Evolutionary conservation across 257 asterid species (phyloP).

Genomic region (Nicotiana noctiflora): DNA sequence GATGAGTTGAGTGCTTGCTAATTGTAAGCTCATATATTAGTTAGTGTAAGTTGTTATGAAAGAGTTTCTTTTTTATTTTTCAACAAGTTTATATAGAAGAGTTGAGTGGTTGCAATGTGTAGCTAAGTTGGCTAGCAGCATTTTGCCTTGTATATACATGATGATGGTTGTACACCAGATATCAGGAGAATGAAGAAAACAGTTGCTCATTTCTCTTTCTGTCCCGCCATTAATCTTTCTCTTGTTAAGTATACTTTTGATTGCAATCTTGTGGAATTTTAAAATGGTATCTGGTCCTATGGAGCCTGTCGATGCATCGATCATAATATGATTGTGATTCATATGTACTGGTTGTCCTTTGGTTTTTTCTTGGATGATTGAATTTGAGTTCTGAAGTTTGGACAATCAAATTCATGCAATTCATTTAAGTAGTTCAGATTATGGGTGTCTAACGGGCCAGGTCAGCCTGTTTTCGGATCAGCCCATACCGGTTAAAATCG

Average conservation of each 20-base stretch:
- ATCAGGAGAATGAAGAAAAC: background rate
- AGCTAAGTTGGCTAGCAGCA: background rate
- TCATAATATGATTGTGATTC: background rate
- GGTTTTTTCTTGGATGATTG: background rate
- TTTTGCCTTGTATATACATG: background rate
- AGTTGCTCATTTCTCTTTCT: background rate
- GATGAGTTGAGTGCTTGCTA: background rate
- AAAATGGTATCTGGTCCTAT: background rate
- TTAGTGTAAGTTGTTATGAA: too few species aligned
- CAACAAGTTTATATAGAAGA: too few species aligned
- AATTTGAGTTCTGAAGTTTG: background rate
- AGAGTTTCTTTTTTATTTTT: too few species aligned
- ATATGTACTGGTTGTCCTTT: background rate
- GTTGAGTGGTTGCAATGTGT: background rate
- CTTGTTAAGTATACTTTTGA: background rate
- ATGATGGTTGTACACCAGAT: background rate
- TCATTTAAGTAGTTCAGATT: background rate
- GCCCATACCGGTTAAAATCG: too few species aligned
- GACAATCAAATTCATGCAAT: background rate
- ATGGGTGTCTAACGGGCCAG: too few species aligned
- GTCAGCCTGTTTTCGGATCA: too few species aligned
- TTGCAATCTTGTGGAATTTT: background rate
- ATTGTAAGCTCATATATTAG: too few species aligned
- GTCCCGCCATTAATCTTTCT: background rate
- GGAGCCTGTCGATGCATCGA: background rate